Percentiles rank a stretch among this genome's conserved stretches.
Conservation (phyloP, 2,329 filamentous ascomycete species). For the Penicillium sp. region DNA sequence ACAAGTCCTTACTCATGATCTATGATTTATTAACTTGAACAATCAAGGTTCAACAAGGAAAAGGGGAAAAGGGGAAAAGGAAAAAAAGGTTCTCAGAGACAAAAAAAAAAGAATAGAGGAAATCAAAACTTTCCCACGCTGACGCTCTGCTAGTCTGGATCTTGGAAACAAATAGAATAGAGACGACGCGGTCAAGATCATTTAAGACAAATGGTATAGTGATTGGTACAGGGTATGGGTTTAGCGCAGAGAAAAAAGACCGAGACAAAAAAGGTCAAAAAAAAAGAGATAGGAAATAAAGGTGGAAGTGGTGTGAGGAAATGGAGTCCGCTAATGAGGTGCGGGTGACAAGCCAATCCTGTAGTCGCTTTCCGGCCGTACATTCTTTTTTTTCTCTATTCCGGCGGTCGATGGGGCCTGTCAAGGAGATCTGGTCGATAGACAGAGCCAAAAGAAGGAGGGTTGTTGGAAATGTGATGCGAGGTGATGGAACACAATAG, state of each 20-base stretch:
- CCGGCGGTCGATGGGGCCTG: not conserved
- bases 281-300: conserved; percentile 5
- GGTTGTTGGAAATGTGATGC: not conserved
- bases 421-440: not conserved
- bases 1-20: not conserved
- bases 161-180: conserved; percentile 6
- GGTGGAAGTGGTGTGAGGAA: conserved; percentile 1
- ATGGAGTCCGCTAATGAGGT: not conserved
- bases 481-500: not conserved
- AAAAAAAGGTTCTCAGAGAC: not conserved
- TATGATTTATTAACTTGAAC: conserved; percentile 2
- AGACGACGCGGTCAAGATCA: conserved; percentile 10
- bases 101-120: not conserved
- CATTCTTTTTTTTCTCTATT: not conserved
- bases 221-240: conserved; percentile 29
- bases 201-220: conserved; percentile 24
- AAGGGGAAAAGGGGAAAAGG: not conserved
- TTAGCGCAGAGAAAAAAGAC: conserved; percentile 5
- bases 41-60: not conserved
- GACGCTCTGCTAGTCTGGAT: conserved; percentile 12
- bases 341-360: not conserved
- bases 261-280: conserved; percentile 5
- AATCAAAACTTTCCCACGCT: not conserved
- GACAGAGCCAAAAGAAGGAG: not conserved
- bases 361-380: not conserved